Conservation (phyloP, 2,329 filamentous ascomycete species). For the Calonectria crousiana region DNA sequence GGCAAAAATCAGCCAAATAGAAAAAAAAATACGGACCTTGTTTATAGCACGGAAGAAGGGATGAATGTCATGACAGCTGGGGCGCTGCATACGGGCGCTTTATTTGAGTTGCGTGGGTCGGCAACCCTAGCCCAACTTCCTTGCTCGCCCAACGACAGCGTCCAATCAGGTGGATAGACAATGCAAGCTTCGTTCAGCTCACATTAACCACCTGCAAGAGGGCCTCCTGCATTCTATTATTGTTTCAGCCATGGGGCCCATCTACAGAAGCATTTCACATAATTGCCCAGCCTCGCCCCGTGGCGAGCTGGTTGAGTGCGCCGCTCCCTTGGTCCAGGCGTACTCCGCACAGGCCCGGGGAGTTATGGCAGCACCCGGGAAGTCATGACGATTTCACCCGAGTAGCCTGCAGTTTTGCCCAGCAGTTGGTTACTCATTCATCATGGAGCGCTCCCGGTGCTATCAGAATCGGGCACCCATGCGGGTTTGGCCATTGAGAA, state of each 20-base stretch:
- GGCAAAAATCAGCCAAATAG: background rate
- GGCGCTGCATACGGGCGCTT: background rate
- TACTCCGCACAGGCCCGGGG: background rate
- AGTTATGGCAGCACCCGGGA: background rate
- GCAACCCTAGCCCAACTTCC: constrained; percentile 11
- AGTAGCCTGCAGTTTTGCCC: constrained; percentile 4
- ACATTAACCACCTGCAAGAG: constrained; percentile 9
- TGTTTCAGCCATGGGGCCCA: background rate
- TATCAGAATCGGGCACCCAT: constrained; percentile 9
- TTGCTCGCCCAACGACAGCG: background rate
- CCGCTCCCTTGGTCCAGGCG: background rate
- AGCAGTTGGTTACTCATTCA: constrained; percentile 13
- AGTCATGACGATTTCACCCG: background rate
- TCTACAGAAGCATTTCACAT: background rate
- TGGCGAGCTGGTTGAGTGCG: background rate
- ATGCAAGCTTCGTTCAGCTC: constrained; percentile 11
- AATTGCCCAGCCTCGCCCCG: background rate
- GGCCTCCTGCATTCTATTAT: constrained; percentile 9
- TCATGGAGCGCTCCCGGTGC: constrained; percentile 13
- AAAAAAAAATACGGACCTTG: background rate
- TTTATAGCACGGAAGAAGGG: background rate
- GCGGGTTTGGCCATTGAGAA: background rate
- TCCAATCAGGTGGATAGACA: constrained; percentile 8
- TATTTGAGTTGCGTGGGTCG: constrained; percentile 5
- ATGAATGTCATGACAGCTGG: constrained; percentile 11